Base-by-base conservation (phyloP, 768 basidiomycete species). In the Suillus placidus region DNA sequence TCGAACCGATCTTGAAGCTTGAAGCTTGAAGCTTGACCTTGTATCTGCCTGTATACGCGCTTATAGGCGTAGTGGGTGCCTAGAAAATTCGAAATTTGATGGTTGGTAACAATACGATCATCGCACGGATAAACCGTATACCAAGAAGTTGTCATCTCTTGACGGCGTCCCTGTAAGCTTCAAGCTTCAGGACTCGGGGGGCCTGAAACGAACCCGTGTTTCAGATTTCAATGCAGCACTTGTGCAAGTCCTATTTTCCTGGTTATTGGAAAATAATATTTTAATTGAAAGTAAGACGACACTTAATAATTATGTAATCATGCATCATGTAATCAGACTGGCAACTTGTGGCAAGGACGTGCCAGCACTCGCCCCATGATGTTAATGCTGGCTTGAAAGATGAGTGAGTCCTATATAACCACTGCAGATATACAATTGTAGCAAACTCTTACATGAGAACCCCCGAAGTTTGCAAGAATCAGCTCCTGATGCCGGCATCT, bases 1-100 rank as follows among this genome's bases (percentile, higher is more conserved):
- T 32, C 30, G 9, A 32, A 30, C 12, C 3, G 49, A 30, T 52
- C 30, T 32, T 20, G 30, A 54, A 32, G n/a, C n/a, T n/a, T n/a
- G n/a, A n/a, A n/a, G n/a, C n/a, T n/a, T n/a, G n/a, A n/a, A n/a
- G 18, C 5, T 54, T 54, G 52, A 18, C 51, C 16, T 26, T 32
- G 49, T 26, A n/a, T n/a, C n/a, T n/a, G n/a, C n/a, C n/a, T n/a
- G n/a, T n/a, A 26, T 30, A 13, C 18, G 20, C 34, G 32, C 6
- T 20, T 34, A 55, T 20, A 30, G 38, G 58, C 26, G 58, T 26
- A 18, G 23, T 30, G 16, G 14, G 37, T 30, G 18, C 20, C 37
- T 58, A 20, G 9, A 9, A 40, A 26, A 40, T 42, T 60, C 30
- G 23, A 30, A 55, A 60, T 60, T 60, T 30, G 58, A 60, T 38